phyloP scores from a whole-genome alignment of 2,329 filamentous ascomycete genomes.

The Colletotrichum sp. region DNA sequence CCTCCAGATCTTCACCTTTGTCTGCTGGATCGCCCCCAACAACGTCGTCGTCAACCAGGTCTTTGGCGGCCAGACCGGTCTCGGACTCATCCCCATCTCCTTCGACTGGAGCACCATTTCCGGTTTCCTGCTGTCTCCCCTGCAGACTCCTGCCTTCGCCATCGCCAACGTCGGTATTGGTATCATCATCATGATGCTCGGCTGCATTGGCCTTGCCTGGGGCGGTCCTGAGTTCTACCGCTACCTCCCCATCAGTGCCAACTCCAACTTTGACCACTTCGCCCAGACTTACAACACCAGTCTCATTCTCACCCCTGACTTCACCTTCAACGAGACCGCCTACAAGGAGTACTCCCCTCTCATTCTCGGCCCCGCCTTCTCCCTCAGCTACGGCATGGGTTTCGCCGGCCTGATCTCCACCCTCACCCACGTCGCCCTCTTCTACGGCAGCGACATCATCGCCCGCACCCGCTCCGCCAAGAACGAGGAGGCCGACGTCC shows the following conservation, averaged over 20 bases:
- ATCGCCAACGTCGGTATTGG: conserved; percentile 61
- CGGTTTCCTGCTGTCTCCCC: conserved; percentile 53
- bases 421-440: conserved; percentile 55
- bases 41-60: conserved; percentile 66
- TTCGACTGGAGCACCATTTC: conserved; percentile 58
- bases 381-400: conserved; percentile 59
- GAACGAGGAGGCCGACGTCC: conserved; percentile 53
- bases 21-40: conserved; percentile 67
- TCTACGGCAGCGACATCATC: conserved; percentile 55
- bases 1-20: conserved; percentile 57
- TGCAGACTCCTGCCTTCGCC: conserved; percentile 59
- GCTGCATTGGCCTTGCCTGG: conserved; percentile 55
- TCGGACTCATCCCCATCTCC: conserved; percentile 65
- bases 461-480: conserved; percentile 33
- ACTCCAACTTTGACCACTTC: conserved; percentile 65
- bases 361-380: conserved; percentile 59
- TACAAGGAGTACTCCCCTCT: conserved; percentile 65
- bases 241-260: conserved; percentile 56
- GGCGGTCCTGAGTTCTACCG: conserved; percentile 48
- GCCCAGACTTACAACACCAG: conserved; percentile 64
- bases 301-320: conserved; percentile 59
- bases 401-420: conserved; percentile 62
- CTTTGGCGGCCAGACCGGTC: conserved; percentile 63
- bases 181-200: conserved; percentile 58
- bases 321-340: conserved; percentile 62